A percentile compares a stretch with the other conserved stretches of the same genome.
These are phyloP conservation scores for Chiua virens DNA, from an alignment of 768 basidiomycete genomes.

Conservation along the genomic window DNA sequence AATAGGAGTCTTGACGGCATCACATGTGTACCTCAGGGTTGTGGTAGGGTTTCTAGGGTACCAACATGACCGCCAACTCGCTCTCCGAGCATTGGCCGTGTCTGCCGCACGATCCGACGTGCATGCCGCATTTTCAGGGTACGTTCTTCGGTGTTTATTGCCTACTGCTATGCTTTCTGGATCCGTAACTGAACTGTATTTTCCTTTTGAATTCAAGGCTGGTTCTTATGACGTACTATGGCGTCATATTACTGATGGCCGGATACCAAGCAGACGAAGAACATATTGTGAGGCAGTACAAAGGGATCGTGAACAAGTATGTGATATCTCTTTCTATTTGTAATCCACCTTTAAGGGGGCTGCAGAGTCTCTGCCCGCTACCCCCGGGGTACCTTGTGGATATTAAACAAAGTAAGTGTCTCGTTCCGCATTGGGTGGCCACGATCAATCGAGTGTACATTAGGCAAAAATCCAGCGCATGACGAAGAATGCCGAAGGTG, in stretches of 20 bases:
- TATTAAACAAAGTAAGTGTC: slow-evolving; percentile 58
- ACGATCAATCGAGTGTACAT: not conserved
- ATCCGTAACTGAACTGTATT: not conserved
- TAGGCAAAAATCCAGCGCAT: slow-evolving; percentile 79
- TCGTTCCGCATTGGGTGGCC: not conserved
- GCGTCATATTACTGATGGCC: slow-evolving; percentile 64
- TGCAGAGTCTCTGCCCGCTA: slow-evolving; percentile 54
- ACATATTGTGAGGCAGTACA: slow-evolving; percentile 61
- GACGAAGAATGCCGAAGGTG: slow-evolving; percentile 60
- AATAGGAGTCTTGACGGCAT: not conserved
- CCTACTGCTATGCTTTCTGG: not conserved
- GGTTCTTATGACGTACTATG: slow-evolving; percentile 80
- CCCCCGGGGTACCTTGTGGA: slow-evolving; percentile 71
- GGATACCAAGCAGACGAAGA: slow-evolving; percentile 78
- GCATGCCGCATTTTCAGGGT: slow-evolving; percentile 79
- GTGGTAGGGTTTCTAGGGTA: slow-evolving; percentile 79
- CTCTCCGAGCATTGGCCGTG: slow-evolving; percentile 66
- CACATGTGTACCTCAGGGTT: slow-evolving; percentile 40
- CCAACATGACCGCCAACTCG: slow-evolving; percentile 67
- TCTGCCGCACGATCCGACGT: slow-evolving; percentile 67
- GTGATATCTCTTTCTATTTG: slow-evolving; percentile 14
- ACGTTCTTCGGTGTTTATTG: slow-evolving; percentile 20
- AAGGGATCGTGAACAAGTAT: slow-evolving; percentile 61
- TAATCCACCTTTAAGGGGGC: not conserved
- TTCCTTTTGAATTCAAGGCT: slow-evolving; percentile 42